Base-by-base conservation (phyloP, 805 yeast genomes). In the Metschnikowia peoriensis region DNA sequence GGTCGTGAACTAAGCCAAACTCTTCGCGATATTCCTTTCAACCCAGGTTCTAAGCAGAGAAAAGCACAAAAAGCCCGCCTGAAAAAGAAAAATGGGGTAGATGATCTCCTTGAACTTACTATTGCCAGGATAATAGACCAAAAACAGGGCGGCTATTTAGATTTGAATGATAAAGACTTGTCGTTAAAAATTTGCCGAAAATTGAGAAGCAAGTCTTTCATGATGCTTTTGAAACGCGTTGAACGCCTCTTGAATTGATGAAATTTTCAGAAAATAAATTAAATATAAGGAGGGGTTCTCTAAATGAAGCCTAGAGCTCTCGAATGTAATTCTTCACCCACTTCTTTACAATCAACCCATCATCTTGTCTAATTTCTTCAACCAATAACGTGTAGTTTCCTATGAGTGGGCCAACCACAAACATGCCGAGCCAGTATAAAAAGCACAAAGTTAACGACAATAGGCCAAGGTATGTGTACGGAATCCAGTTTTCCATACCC, bases 361-460 rank as follows among this genome's bases (percentile, higher is more conserved):
- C 91, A 1, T 76, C 73, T 47, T 81, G 68, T 22, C 62, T 66
- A 5, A 67, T 60, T 2, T 72, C 74, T 46, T 70, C 76, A 9
- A 74, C 72, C 7, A 69, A 67, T 28, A 86, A 62, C 6, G 65
- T 66, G 59, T 86, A 86, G 0, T 70, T 67, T 7, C 78, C 73
- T 0, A 73, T 9, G 54, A 66, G 58, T 0, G 90, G 89, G 22
- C 78, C 59, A 0, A 78, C 16, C 15, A 62, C 66, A 60, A 85
- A 87, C 68, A 70, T 77, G 12, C 77, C 40, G 1, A 67, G 64
- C 92, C 92, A 87, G 61, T 78, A 85, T 0, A 67, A 6, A n/a
- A 74, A 67, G 59, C 86, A 83, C 0, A 65, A 17, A 1, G 63
- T 41, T 4, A 86, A 58, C 27, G 80, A 64, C 0, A 74, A 41